Base-by-base conservation (phyloP, 805 yeast genomes). In the Candida mattraensis region DNA sequence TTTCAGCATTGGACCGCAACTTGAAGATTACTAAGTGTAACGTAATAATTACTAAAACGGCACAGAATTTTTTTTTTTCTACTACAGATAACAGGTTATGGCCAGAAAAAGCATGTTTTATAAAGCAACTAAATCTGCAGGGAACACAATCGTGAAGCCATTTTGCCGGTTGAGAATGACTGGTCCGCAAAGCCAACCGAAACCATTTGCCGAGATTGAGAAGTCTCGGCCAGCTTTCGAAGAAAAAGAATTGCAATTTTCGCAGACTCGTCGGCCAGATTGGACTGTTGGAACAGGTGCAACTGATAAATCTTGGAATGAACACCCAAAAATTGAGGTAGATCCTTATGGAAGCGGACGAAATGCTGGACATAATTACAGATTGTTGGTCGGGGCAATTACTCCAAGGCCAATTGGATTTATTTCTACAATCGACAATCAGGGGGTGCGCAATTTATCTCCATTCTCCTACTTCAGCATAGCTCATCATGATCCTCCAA, bases 391-490 rank as follows among this genome's bases (percentile, higher is more conserved):
- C n/a, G 62, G 76, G 9, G 80, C 74, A 1, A 48, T 80, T 12
- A 63, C 68, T 1, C 86, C 86, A 2, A 64, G 86, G 38, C 84
- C 84, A 6, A 67, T 79, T 47, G 85, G 76, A 4, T 70, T 79
- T 38, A 56, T 79, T 3, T 70, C 83, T 5, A 67, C 82, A 0
- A 49, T 72, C 2, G 53, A 64, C 18, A 41, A 45, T 5, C 61
- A 64, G 8, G 82, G 83, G 1, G 48, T 45, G 1, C 46, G 47
- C 19, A 79, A 79, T 49, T 53, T 79, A 24, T 74, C 85, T 1
- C 85, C 85, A n/a, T 79, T 73, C 48, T 75, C 82, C 9, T 80
- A 64, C 54, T 75, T 76, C 51, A 61, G 59, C 17, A 43, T 75
- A 16, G 69, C 71, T 11, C 62, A 61, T 30, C 56, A 59, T 36